These are phyloP conservation scores for Sodiomyces alkalinus DNA, from an alignment of 2,329 filamentous ascomycete genomes.

Conservation along the genomic window DNA sequence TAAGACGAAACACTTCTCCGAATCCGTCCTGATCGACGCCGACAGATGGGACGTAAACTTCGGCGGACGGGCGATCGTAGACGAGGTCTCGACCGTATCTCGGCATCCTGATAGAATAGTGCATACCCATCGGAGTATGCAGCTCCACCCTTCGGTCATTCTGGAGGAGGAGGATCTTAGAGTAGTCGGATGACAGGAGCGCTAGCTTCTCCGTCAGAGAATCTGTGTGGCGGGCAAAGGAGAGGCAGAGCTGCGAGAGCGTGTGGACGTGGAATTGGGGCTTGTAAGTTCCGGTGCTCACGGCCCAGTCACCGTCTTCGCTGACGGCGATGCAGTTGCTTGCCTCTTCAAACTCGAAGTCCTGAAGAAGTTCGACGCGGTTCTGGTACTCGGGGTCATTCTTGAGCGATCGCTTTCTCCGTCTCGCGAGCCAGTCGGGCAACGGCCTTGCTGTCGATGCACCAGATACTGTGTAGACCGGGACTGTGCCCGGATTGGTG, in stretches of 20 bases:
- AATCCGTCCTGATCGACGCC: slow-evolving; percentile 73
- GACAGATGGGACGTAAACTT: slow-evolving; percentile 75
- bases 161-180: slow-evolving; percentile 88
- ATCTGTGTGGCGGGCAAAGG: slow-evolving; percentile 81
- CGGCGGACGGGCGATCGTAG: slow-evolving; percentile 69
- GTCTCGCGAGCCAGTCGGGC: slow-evolving; percentile 87
- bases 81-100: slow-evolving; percentile 82
- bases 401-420: slow-evolving; percentile 82
- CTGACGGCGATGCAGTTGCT: slow-evolving; percentile 80
- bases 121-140: slow-evolving; percentile 75
- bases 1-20: slow-evolving; percentile 86
- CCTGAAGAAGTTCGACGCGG: slow-evolving; percentile 85
- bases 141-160: slow-evolving; percentile 85
- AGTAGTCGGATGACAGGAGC: slow-evolving; percentile 78
- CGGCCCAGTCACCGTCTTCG: slow-evolving; percentile 79
- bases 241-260: slow-evolving; percentile 83
- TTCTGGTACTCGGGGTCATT: slow-evolving; percentile 86
- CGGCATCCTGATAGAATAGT: slow-evolving; percentile 80
- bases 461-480: slow-evolving; percentile 90
- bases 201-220: slow-evolving; percentile 84
- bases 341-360: slow-evolving; percentile 96
- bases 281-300: slow-evolving; percentile 62
- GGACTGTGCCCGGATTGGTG: slow-evolving; percentile 66
- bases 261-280: slow-evolving; percentile 89
- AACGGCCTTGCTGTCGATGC: slow-evolving; percentile 75